phyloP scores from a whole-genome alignment of 495 filamentous ascomycete species.

The Penicillium alfredii region DNA sequence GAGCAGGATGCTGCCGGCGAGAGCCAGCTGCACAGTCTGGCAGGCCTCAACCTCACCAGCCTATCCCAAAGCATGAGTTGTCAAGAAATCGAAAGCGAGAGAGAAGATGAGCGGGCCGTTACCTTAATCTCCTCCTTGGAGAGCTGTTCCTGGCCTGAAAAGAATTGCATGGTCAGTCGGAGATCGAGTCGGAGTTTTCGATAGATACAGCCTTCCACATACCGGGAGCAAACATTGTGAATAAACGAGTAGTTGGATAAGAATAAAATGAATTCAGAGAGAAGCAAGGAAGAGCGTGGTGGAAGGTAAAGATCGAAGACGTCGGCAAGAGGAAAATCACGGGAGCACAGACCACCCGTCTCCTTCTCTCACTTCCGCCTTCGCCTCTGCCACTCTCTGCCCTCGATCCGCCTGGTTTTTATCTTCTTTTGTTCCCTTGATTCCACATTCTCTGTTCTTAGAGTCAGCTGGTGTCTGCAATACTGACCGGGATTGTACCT shows the following conservation, averaged over 20 bases:
- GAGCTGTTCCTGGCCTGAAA: slow-evolving; percentile 39
- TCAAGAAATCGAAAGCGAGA: background rate
- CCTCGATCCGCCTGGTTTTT: too few species aligned
- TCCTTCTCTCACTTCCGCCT: slow-evolving; percentile 19
- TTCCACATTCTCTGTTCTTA: background rate
- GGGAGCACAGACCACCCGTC: slow-evolving; percentile 28
- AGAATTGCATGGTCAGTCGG: slow-evolving; percentile 1
- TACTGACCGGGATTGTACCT: background rate
- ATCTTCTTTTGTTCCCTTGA: slow-evolving; percentile 5
- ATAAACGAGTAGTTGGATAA: background rate
- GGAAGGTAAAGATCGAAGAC: background rate
- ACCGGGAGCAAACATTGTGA: slow-evolving; percentile 45
- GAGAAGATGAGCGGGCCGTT: slow-evolving; percentile 6
- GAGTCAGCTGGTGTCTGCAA: background rate
- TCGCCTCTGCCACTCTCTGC: slow-evolving; percentile 9
- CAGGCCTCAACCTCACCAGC: slow-evolving; percentile 65
- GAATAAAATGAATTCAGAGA: slow-evolving; percentile 1
- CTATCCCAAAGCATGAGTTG: slow-evolving; percentile 21
- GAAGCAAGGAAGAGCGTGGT: background rate
- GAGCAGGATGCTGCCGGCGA: slow-evolving; percentile 59
- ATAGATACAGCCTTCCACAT: slow-evolving; percentile 3
- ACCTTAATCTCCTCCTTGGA: slow-evolving; percentile 46
- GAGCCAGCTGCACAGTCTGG: slow-evolving; percentile 56
- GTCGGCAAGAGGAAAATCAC: slow-evolving; percentile 19
- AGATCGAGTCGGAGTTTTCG: background rate